Base-by-base conservation (phyloP, 2,329 filamentous ascomycete genomes). In the Cercospora citrullina region DNA sequence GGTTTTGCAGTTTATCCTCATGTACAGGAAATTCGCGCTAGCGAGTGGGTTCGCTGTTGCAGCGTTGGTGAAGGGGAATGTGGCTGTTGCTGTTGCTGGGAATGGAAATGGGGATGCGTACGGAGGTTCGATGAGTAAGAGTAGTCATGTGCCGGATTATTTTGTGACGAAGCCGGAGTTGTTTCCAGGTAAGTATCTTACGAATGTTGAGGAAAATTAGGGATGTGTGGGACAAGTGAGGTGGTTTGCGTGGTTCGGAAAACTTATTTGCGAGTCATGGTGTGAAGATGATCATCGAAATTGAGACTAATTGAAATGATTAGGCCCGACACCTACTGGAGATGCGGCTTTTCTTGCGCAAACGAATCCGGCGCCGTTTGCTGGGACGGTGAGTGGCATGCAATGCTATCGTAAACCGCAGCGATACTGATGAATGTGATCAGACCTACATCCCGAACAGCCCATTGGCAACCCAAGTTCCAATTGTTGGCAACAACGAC, bases 271-370 rank as follows among this genome's bases (percentile, higher is more conserved):
- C 36, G 16, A 42, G 36, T n/a, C 36, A 42, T 42, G 45, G 45
- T 14, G 45, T 51, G 45, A 51, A 26, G 45, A 51, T 23, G 45
- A 51, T 51, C 45, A 26, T 14, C 16, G 53, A 14, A 16, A 16
- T 5, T 23, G 28, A 58, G 45, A 60, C 51, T 18, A 42, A 55
- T 65, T 14, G 62, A 31, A 7, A 8, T 55, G 4, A 33, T 23
- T 84, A 78, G 90, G 90, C 1, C 89, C 89, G 42, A 92, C 89
- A 4, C 84, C 88, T n/a, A 93, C 90, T 1, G 91, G 91, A 14
- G 81, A 80, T 65, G 83, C 90, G 28, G 87, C 91, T 1, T 92
- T 92, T 76, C 81, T 93, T 66, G 91, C 90, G 1, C 87, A 92
- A 79, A 91, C 87, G 6, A 88, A 90, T 71, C 85, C 86, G 1